Evolutionary conservation across 2,329 filamentous ascomycete genomes (phyloP), one percentile per base, ranked within the genome.

Genomic region (Aspergillus piperis): DNA sequence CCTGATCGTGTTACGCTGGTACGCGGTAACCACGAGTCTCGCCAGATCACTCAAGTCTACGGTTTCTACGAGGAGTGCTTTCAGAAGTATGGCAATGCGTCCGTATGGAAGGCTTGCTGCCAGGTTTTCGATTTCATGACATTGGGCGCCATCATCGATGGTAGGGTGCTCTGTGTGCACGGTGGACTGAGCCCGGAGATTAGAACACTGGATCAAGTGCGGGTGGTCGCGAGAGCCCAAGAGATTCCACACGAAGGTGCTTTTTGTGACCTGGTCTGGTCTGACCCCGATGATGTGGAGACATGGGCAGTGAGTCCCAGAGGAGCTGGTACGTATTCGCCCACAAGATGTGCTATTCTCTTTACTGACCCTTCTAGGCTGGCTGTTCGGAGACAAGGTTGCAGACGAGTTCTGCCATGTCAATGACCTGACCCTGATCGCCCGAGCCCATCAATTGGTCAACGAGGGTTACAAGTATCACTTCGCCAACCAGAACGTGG

Each of bases 401-500:
- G 87, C 88, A 15, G 88, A 86, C 48, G 88, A 91, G 80, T 91
- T 91, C 77, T 90, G 90, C 72, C 88, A 91, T 70, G 88, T 91
- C 69, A 91, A 91, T 70, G 87, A 87, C 56, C 77, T 91, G 38
- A 85, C 86, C 61, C 82, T 91, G 62, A 90, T 91, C 70, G 88
- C 88, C 23, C 84, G 88, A 69, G 88, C 88, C 11, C 88, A 91
- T 78, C 88, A 91, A 72, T 81, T 91, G 21, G 89, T 91, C 64
- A 90, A 91, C 68, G 88, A 91, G 76, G 88, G 88, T 60, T 91
- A 90, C 80, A 91, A 91, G 86, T 98, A 96, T 75, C 94, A 98
- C 75, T 98, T 98, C 78, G 85, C 90, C 57, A 91, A 96, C 75
- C 94, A 95, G 79, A 96, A 96, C 11, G 93, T 97, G 44, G 93